These are phyloP conservation scores for Pestalotiopsis sp. DNA, from an alignment of 2,329 filamentous ascomycete species.

Conservation along the genomic window DNA sequence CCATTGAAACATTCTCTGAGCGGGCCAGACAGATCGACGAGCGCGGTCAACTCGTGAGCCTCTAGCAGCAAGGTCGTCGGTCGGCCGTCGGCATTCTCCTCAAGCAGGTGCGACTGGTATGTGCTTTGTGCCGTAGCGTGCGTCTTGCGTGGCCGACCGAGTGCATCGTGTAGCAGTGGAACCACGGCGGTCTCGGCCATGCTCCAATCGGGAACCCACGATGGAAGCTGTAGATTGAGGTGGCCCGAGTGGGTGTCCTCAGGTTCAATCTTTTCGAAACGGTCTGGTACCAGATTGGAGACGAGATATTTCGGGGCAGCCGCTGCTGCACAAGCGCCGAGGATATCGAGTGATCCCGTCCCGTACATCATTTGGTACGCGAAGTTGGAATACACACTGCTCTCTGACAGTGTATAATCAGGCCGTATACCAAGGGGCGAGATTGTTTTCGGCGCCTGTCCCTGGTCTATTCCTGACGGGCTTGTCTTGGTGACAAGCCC, in stretches of 20 bases:
- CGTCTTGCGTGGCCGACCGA: slow-evolving; percentile 2
- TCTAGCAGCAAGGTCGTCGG: background rate
- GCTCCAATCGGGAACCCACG: slow-evolving; percentile 14
- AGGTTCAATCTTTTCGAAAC: background rate
- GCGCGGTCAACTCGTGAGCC: background rate
- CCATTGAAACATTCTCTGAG: background rate
- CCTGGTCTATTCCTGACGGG: background rate
- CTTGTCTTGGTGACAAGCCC: slow-evolving; percentile 1
- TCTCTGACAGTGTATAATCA: background rate
- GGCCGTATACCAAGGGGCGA: background rate
- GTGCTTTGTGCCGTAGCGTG: slow-evolving; percentile 3
- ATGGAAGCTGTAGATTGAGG: background rate
- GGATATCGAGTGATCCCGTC: slow-evolving; percentile 1
- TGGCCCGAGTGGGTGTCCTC: background rate
- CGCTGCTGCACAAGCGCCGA: slow-evolving; percentile 6
- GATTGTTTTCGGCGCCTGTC: background rate
- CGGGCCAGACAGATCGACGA: background rate
- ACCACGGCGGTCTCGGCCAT: background rate
- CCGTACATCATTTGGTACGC: background rate
- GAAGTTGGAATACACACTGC: background rate
- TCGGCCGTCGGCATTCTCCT: background rate
- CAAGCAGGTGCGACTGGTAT: background rate
- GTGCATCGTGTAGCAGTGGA: slow-evolving; percentile 10
- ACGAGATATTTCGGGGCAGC: background rate
- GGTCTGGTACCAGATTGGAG: background rate